Evolutionary conservation across 179 eudicot species (phyloP).

Genomic region (Pouteria campechiana): DNA sequence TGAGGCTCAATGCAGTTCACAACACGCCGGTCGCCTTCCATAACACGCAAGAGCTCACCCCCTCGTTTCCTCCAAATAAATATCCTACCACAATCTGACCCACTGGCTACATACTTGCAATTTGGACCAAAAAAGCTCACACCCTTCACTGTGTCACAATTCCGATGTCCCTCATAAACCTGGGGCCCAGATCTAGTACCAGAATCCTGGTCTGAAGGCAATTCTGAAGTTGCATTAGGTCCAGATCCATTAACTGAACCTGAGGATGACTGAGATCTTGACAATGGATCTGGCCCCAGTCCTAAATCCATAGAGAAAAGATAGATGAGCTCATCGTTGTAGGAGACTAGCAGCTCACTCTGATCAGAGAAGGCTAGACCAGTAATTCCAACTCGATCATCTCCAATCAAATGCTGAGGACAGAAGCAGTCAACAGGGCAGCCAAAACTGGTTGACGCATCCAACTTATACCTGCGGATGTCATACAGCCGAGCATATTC

Average conservation of each 20-base stretch:
- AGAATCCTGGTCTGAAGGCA: constrained; percentile 22
- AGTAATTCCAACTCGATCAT: constrained; percentile 54
- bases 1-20: constrained; percentile 92
- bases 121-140: constrained; percentile 89
- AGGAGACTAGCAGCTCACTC: constrained; percentile 90
- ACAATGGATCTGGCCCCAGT: constrained; percentile 47
- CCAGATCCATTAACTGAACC: constrained; percentile 20
- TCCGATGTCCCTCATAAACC: constrained; percentile 74
- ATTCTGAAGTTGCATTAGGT: constrained; percentile 16
- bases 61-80: constrained; percentile 88
- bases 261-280: constrained; percentile 24
- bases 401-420: constrained; percentile 65
- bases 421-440: constrained; percentile 68
- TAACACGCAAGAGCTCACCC: constrained; percentile 81
- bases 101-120: constrained; percentile 85
- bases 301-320: constrained; percentile 78
- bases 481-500: constrained; percentile 81
- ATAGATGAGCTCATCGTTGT: constrained; percentile 66
- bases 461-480: constrained; percentile 61
- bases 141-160: constrained; percentile 83
- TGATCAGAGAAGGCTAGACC: constrained; percentile 94
- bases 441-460: constrained; percentile 65
- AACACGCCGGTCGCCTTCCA: constrained; percentile 78
- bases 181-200: constrained; percentile 39
- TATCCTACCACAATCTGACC: constrained; percentile 97